Evolutionary conservation across 2,329 filamentous ascomycete genomes (phyloP).

Genomic region (Amauroascus verrucosus): DNA sequence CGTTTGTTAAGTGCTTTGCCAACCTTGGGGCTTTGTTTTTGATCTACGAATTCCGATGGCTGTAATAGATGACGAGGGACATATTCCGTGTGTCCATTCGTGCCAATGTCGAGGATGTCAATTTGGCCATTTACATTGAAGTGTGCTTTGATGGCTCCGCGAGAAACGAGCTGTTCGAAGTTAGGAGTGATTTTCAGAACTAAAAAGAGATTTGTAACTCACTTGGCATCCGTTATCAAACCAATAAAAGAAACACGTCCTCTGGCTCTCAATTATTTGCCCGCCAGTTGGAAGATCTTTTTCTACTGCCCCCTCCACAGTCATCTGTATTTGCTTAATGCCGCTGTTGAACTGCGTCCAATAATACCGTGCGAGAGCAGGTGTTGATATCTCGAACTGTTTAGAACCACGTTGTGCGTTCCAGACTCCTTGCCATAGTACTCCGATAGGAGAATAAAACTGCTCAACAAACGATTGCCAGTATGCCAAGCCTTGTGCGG

Average conservation of each 20-base stretch:
- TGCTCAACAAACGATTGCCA: conserved; percentile 71
- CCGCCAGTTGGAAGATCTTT: conserved; percentile 50
- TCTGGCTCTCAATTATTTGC: conserved; percentile 64
- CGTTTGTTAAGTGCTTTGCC: conserved; percentile 46
- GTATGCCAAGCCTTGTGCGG: conserved; percentile 58
- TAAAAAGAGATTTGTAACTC: conserved; percentile 29
- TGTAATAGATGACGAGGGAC: conserved; percentile 56
- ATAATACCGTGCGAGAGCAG: conserved; percentile 79
- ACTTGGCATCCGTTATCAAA: conserved; percentile 76
- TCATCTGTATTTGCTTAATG: conserved; percentile 73
- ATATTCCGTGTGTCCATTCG: conserved; percentile 69
- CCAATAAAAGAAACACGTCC: conserved; percentile 77
- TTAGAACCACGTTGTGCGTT: conserved; percentile 53
- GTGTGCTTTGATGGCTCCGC: conserved; percentile 65
- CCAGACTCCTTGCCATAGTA: conserved; percentile 62
- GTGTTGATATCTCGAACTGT: conserved; percentile 73
- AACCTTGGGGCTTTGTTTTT: conserved; percentile 50
- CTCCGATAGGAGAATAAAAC: conserved; percentile 70
- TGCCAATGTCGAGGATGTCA: conserved; percentile 73
- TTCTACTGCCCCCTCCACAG: conserved; percentile 60
- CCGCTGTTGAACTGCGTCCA: conserved; percentile 80
- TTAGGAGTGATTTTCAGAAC: conserved; percentile 6
- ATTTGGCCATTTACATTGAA: conserved; percentile 73
- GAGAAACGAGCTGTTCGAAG: conserved; percentile 56
- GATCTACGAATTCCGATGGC: conserved; percentile 42